Evolutionary conservation across 805 yeast species (phyloP), one percentile per base, ranked within the genome.

Genomic region (Myxozyma sirexii): DNA sequence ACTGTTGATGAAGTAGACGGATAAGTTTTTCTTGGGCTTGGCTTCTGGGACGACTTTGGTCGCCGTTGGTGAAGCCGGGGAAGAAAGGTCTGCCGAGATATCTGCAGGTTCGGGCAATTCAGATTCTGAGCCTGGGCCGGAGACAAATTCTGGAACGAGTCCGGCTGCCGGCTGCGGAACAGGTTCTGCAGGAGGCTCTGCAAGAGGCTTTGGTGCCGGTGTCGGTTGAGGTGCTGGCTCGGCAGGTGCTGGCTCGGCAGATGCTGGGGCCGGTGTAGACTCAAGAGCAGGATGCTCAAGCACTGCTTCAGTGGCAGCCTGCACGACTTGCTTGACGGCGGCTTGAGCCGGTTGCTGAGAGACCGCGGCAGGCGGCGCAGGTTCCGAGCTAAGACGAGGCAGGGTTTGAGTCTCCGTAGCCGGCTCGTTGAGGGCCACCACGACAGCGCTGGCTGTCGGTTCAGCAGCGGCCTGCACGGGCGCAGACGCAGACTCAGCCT

Each of bases 1-100:
- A 4, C 56, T 56, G 49, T 62, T 62, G 57, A 62, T 24, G 7
- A 62, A 41, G 51, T 35, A 60, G 21, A 62, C 51, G 2, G 41
- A 29, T 15, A 19, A 31, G 38, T 35, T 23, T 37, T 24, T 15
- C 23, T 52, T 33, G 24, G 47, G 7, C 24, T 29, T 29, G 10
- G 33, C 10, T 29, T 29, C 33, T 7, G 33, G 6, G 10, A 29
- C 33, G 33, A 10, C 33, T 7, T 7, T 10, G 6, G 33, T 10
- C 33, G 6, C 10, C 33, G 33, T 29, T 10, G n/a, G n/a, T n/a
- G n/a, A n/a, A n/a, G n/a, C n/a, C n/a, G n/a, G n/a, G n/a, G n/a
- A n/a, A n/a, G n/a, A n/a, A n/a, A n/a, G n/a, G n/a, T 29, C 33
- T 29, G 33, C 10, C 33, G 33, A 29, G 33, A 29, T 6, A 6